Conservation (phyloP, 441 rosid species). For the Populus hybrid region DNA sequence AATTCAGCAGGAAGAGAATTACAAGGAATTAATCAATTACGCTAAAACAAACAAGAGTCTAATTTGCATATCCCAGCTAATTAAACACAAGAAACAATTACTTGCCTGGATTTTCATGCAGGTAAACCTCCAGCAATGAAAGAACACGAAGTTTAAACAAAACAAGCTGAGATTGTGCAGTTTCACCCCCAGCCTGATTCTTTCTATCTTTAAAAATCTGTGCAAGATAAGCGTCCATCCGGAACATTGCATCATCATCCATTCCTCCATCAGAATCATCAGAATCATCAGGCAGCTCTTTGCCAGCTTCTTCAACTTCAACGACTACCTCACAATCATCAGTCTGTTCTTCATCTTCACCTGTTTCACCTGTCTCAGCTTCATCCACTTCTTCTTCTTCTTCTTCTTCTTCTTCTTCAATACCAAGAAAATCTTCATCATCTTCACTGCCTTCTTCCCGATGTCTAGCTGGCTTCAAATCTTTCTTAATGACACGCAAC, state of each 20-base stretch:
- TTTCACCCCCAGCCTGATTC: slow-evolving; percentile 82
- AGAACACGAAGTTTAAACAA: slow-evolving; percentile 89
- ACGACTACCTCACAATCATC: slow-evolving; percentile 71
- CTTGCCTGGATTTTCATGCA: slow-evolving; percentile 87
- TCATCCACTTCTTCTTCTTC: slow-evolving; percentile 62
- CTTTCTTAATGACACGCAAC: too few species aligned
- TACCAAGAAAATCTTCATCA: slow-evolving; percentile 66
- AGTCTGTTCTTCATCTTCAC: slow-evolving; percentile 69
- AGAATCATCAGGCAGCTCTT: slow-evolving; percentile 23
- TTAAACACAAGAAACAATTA: slow-evolving; percentile 10
- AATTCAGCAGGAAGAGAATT: background rate
- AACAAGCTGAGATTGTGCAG: slow-evolving; percentile 93
- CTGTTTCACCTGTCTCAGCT: slow-evolving; percentile 41
- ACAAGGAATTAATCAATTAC: background rate
- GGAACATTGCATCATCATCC: slow-evolving; percentile 99
- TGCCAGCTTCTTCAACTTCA: slow-evolving; percentile 44
- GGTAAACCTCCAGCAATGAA: slow-evolving; percentile 85
- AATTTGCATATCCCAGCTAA: background rate
- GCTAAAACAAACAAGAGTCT: background rate
- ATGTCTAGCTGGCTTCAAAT: slow-evolving; percentile 85
- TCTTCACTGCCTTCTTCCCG: slow-evolving; percentile 56
- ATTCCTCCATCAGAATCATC: slow-evolving; percentile 85
- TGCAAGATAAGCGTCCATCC: slow-evolving; percentile 90
- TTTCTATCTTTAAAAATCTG: slow-evolving; percentile 85
- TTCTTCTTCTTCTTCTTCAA: slow-evolving; percentile 38